phyloP scores from a whole-genome alignment of 169 alveolate genomes.

The Plasmodium blacklocki region DNA sequence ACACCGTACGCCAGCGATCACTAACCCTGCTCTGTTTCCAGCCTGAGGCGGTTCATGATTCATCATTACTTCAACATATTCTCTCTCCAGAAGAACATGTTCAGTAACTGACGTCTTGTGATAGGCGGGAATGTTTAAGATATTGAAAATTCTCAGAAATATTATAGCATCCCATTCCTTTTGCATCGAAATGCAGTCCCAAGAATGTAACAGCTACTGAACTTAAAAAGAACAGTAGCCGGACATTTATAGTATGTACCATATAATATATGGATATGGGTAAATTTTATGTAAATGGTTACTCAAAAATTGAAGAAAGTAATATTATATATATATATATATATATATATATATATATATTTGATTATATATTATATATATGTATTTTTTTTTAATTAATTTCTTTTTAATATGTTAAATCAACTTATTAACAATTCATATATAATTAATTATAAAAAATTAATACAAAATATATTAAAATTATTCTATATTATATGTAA shows the following conservation, averaged over 20 bases:
- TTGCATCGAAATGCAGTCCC: conserved; percentile 33
- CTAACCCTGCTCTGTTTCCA: conserved; percentile 78
- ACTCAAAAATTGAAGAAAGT: background rate
- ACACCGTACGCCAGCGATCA: conserved; percentile 75
- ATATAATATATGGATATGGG: conserved; percentile 22
- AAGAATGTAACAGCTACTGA: conserved; percentile 47
- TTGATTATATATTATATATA: too few relatives aligned
- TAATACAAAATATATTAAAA: too few relatives aligned
- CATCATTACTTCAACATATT: conserved; percentile 66
- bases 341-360: too few relatives aligned
- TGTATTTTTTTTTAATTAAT: too few relatives aligned
- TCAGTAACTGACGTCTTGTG: conserved; percentile 71
- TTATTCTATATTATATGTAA: too few relatives aligned
- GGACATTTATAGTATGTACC: background rate
- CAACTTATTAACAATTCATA: too few relatives aligned
- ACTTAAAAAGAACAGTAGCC: conserved; percentile 33
- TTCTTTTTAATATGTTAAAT: too few relatives aligned
- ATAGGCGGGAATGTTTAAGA: conserved; percentile 45
- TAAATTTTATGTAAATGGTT: conserved; percentile 16
- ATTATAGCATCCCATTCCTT: conserved; percentile 57
- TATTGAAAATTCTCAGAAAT: conserved; percentile 12
- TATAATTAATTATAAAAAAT: too few relatives aligned
- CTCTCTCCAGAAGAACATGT: conserved; percentile 45
- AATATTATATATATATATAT: too few relatives aligned
- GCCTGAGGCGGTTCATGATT: conserved; percentile 75